Base-by-base conservation (phyloP, 306 rosid species). In the Lupinus albus region DNA sequence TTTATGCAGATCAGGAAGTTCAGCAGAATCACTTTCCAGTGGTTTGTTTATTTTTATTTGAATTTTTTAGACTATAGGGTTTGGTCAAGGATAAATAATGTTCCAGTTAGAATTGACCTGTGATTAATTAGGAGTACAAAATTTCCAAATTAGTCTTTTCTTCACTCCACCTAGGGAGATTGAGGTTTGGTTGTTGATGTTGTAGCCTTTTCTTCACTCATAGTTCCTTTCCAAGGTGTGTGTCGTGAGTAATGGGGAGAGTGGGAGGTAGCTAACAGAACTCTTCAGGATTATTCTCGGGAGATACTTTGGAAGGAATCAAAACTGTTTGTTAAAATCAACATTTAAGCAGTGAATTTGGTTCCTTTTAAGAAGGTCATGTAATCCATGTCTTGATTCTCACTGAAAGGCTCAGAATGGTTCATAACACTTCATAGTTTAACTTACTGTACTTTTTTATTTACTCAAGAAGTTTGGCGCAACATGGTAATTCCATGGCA, bases 1-100 rank as follows among this genome's bases (percentile, higher is more conserved):
- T 60, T 71, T 68, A 80, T 70, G 82, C 84, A 71, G 95, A 81
- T 85, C 85, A 68, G 62, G 77, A 68, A 38, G 78, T 63, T 32
- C 75, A 70, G 21, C 81, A 74, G 62, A 72, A 68, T 76, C 82
- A 85, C 64, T 63, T 35, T 64, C 70, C 85, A 25, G 49, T 30
- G 92, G 99, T 90, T 80, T 25, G 21, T 14, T 63, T 44, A 4
- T 46, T 14, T 56, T 63, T 56, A 41, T 69, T 75, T 64, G 21
- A 18, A 7, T 51, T 17, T 69, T 69, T 35, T 33, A 66, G 52
- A 41, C 38, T 49, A n/a, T 49, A 67, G 49, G 21, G 42, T 52
- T 71, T 64, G 48, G 44, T 77, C 74, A 35, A 65, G 78, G 64
- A 28, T 66, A 57, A 50, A 38, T 11, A 64, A 39, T 54, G 30